phyloP scores from a whole-genome alignment of 805 yeast genomes.

The Metschnikowia dekortorum region DNA sequence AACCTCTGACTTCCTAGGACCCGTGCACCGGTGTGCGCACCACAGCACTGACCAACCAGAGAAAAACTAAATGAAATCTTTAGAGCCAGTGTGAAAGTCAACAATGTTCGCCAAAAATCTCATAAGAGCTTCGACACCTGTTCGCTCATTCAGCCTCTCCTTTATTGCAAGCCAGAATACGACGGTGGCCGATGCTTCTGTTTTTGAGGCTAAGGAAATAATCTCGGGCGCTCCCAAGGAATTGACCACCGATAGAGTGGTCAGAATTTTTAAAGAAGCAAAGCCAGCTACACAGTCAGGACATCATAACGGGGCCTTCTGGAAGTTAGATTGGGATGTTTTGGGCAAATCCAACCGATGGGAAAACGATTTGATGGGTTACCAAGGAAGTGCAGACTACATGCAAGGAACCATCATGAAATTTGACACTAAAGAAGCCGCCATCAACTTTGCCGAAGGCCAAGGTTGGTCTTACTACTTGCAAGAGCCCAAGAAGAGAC shows the following conservation, averaged over 20 bases:
- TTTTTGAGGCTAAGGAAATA: slow-evolving; percentile 46
- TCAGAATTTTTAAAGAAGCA: slow-evolving; percentile 71
- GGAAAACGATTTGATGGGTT: slow-evolving; percentile 88
- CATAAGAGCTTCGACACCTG: slow-evolving; percentile 16
- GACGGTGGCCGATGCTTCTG: slow-evolving; percentile 20
- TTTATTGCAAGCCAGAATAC: slow-evolving; percentile 20
- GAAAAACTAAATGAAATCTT: slow-evolving; percentile 6
- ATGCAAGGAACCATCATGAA: slow-evolving; percentile 76
- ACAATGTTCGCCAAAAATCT: slow-evolving; percentile 24
- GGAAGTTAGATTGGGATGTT: slow-evolving; percentile 86
- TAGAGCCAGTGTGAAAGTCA: background rate
- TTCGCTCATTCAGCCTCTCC: slow-evolving; percentile 25
- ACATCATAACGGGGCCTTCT: slow-evolving; percentile 44
- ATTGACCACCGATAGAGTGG: slow-evolving; percentile 56
- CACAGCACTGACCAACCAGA: slow-evolving; percentile 18
- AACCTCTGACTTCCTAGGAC: background rate
- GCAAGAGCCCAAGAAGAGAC: slow-evolving; percentile 75
- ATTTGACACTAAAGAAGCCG: slow-evolving; percentile 72
- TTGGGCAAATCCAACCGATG: slow-evolving; percentile 73
- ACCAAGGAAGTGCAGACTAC: slow-evolving; percentile 73
- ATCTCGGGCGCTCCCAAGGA: slow-evolving; percentile 77
- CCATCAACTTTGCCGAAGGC: slow-evolving; percentile 71
- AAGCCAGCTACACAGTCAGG: slow-evolving; percentile 84
- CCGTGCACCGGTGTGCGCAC: slow-evolving; percentile 13
- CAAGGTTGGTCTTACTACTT: slow-evolving; percentile 85